These are phyloP conservation scores for Bassia scoparia DNA, from an alignment of 148 eudicot species.

Conservation along the genomic window DNA sequence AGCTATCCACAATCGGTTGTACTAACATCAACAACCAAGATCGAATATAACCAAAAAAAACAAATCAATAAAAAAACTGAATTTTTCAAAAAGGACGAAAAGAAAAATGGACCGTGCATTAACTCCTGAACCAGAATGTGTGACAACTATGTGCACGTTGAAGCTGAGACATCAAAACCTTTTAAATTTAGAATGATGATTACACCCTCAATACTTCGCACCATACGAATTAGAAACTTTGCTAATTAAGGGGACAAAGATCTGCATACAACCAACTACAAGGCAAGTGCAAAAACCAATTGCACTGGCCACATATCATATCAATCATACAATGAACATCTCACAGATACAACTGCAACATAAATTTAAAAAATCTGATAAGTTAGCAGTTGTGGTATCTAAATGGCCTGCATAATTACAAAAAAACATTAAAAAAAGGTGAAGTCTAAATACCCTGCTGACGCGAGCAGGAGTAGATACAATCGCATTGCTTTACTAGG, in stretches of 20 bases:
- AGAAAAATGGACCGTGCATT: too few relatives aligned
- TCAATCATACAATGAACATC: background rate
- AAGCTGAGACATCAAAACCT: background rate
- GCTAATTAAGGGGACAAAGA: background rate
- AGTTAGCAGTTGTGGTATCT: too few relatives aligned
- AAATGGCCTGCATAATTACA: background rate
- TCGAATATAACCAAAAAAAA: too few relatives aligned
- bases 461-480: slow-evolving; percentile 53
- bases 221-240: background rate
- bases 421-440: background rate
- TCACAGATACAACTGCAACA: background rate
- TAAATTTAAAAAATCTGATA: background rate
- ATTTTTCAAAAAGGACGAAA: too few relatives aligned
- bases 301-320: background rate
- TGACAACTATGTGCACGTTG: background rate
- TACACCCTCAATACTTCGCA: background rate
- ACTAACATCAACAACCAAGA: too few relatives aligned
- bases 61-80: too few relatives aligned
- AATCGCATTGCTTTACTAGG: slow-evolving; percentile 58
- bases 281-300: background rate
- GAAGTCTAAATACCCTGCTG: slow-evolving; percentile 52
- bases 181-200: background rate
- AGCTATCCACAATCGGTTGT: too few relatives aligned
- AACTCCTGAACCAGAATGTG: background rate
- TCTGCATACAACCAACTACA: background rate